Evolutionary conservation across 371 early-diverging fungal genomes (phyloP).

Genomic region (Capillidium rhysosporum): DNA sequence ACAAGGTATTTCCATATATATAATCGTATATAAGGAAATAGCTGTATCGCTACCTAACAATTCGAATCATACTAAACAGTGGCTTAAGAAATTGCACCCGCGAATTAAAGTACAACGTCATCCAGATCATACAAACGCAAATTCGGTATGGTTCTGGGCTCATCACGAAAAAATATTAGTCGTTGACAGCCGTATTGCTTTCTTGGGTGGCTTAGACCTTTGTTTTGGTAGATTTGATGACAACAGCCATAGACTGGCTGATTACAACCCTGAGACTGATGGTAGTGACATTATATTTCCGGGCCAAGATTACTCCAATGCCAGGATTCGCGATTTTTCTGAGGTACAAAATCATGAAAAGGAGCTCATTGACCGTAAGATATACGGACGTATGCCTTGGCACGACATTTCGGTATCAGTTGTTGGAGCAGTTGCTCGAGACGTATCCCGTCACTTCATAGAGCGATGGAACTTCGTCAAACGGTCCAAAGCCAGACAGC

Average conservation of each 20-base stretch:
- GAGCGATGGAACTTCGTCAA: constrained; percentile 85
- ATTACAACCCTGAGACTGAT: constrained; percentile 26
- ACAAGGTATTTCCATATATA: constrained; percentile 75
- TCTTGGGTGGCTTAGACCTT: constrained; percentile 79
- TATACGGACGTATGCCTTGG: constrained; percentile 79
- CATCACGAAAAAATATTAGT: constrained; percentile 54
- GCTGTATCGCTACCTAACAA: constrained; percentile 55
- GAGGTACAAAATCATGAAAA: not conserved
- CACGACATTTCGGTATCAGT: constrained; percentile 56
- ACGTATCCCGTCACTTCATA: constrained; percentile 74
- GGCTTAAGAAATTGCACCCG: constrained; percentile 51
- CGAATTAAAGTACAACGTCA: constrained; percentile 74
- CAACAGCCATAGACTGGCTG: constrained; percentile 52
- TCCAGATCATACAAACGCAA: constrained; percentile 49
- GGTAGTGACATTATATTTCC: constrained; percentile 32
- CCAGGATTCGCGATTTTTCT: constrained; percentile 26
- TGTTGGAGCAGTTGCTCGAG: constrained; percentile 36
- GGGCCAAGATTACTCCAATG: constrained; percentile 83
- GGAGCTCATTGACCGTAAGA: constrained; percentile 10
- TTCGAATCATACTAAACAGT: constrained; percentile 65
- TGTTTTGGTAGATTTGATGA: constrained; percentile 83
- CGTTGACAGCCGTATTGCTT: constrained; percentile 64
- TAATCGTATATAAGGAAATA: constrained; percentile 81
- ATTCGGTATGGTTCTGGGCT: constrained; percentile 66
- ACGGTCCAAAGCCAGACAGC: constrained; percentile 36